These are phyloP conservation scores for Saccharomycopsis hybrid DNA, from an alignment of 1,139 yeast genomes.

Conservation along the genomic window DNA sequence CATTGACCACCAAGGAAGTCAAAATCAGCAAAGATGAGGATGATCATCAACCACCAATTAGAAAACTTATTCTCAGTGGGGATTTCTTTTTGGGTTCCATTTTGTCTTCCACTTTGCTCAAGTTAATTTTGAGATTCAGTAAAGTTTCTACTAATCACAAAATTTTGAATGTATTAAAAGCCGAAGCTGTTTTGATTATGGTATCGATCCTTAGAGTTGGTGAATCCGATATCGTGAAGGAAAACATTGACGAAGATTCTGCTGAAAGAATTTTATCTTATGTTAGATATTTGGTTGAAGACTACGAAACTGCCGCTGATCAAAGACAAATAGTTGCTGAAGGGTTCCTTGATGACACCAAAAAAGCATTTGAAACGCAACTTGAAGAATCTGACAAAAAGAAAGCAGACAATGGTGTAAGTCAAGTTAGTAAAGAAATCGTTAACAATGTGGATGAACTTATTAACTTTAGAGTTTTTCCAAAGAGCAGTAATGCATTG, in stretches of 20 bases:
- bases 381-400: constrained; percentile 4
- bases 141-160: constrained; percentile 49
- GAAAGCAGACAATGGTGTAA: background rate
- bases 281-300: constrained; percentile 69
- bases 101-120: constrained; percentile 80
- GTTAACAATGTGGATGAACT: constrained; percentile 83
- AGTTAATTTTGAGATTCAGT: constrained; percentile 74
- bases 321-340: constrained; percentile 46
- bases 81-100: constrained; percentile 90
- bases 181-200: constrained; percentile 90
- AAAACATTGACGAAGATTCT: constrained; percentile 91
- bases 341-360: constrained; percentile 85
- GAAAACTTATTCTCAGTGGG: constrained; percentile 77
- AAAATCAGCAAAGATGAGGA: constrained; percentile 29
- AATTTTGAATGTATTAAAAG: constrained; percentile 75
- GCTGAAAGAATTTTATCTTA: constrained; percentile 85
- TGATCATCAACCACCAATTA: constrained; percentile 61
- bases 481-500: constrained; percentile 40
- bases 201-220: constrained; percentile 90
- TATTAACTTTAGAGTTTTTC: constrained; percentile 76
- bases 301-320: constrained; percentile 38
- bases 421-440: background rate
- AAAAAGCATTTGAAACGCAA: constrained; percentile 69
- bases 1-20: constrained; percentile 43
- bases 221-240: constrained; percentile 63